Base-by-base conservation (phyloP, 352 stramenopile genomes). In the Pythium chondricola region DNA sequence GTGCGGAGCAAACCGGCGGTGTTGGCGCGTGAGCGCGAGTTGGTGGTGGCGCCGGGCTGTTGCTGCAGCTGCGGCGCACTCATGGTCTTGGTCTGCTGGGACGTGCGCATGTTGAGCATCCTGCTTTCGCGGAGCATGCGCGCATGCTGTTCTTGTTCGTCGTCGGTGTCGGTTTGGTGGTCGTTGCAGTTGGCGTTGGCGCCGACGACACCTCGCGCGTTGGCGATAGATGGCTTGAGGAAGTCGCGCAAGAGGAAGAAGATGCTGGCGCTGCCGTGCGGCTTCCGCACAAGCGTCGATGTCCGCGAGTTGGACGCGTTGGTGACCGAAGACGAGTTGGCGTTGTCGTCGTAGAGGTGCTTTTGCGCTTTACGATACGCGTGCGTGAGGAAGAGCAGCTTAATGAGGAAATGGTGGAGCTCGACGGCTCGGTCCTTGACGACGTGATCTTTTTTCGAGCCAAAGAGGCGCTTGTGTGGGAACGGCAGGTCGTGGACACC, bases 321-420 rank as follows among this genome's bases (percentile, higher is more conserved):
- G n/a, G n/a, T n/a, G n/a, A n/a, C n/a, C n/a, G n/a, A n/a, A n/a
- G 47, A 32, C 64, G 49, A 7, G 25, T 42, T n/a, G 43, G 46
- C 18, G 30, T 35, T 27, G 30, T 25, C 25, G 22, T 85, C 69
- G 22, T 80, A 75, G 8, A 79, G 67, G 29, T 67, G 43, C 44
- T 87, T 85, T 45, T 89, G 78, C 17, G 69, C 71, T 57, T 89
- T 89, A 21, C 74, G 65, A 55, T 84, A 89, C 61, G 65, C 78
- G 61, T 89, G 73, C 35, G 75, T 87, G 48, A 85, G 67, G 27
- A 83, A 63, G 13, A 89, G 61, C 26, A 89, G 62, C 43, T 74
- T 76, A 48, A 85, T 85, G 53, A 89, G 64, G 48, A 89, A 89
- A 24, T 74, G 71, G 42, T 89, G 75, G 13, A 89, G 72, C 64